A percentile compares a stretch with the other conserved stretches of the same genome.
phyloP scores from a whole-genome alignment of 2,329 filamentous ascomycete genomes.

The Corinectria fuckeliana region DNA sequence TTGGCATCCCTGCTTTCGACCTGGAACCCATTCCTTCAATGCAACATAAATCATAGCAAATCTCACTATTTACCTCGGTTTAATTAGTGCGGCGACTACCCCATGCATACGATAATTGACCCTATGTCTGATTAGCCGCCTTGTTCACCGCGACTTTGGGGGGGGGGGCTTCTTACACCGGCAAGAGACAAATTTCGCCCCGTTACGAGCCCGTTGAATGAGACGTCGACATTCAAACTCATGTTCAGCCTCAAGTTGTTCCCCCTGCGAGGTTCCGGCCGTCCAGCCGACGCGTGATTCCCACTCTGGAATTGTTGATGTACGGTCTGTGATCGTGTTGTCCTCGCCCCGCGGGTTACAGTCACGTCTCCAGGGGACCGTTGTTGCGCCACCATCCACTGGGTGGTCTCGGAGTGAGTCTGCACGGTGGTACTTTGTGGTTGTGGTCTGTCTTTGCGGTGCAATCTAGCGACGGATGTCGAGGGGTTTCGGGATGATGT shows the following conservation, averaged over 20 bases:
- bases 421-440: slow-evolving; percentile 26
- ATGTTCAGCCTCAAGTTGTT: slow-evolving; percentile 37
- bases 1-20: background rate
- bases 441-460: slow-evolving; percentile 3
- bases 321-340: slow-evolving; percentile 28
- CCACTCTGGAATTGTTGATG: slow-evolving; percentile 21
- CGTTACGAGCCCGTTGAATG: slow-evolving; percentile 35
- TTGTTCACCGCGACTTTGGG: background rate
- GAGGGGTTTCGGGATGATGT: slow-evolving; percentile 23
- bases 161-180: slow-evolving; percentile 23
- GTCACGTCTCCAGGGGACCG: slow-evolving; percentile 17
- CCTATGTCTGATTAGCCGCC: slow-evolving; percentile 24
- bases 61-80: background rate
- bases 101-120: slow-evolving; percentile 36
- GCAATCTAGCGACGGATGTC: slow-evolving; percentile 2
- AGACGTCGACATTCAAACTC: slow-evolving; percentile 34
- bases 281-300: background rate
- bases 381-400: slow-evolving; percentile 29
- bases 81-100: slow-evolving; percentile 1
- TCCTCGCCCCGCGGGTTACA: slow-evolving; percentile 27
- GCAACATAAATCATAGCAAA: background rate
- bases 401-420: slow-evolving; percentile 30
- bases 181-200: slow-evolving; percentile 35
- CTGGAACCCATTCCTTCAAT: background rate
- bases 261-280: slow-evolving; percentile 12